A percentile compares a stretch with the other conserved stretches of the same genome.
These are phyloP conservation scores for Fusarium foetens DNA, from an alignment of 2,329 filamentous ascomycete species.

Conservation along the genomic window DNA sequence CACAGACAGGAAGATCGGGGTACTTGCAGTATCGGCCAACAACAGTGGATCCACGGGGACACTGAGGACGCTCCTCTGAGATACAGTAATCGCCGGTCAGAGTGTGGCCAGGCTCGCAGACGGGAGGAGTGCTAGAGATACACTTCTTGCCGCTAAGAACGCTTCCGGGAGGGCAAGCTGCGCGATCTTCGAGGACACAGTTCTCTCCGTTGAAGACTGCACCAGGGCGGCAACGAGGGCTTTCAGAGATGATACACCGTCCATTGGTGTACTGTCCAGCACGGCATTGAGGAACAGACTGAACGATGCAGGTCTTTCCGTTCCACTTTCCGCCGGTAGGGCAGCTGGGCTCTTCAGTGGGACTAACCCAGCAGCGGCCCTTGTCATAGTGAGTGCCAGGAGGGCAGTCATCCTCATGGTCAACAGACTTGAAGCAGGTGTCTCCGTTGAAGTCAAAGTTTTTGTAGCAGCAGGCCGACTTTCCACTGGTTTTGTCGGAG, in stretches of 20 bases:
- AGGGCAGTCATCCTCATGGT: background rate
- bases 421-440: background rate
- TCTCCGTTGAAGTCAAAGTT: background rate
- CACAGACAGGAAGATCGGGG: slow-evolving; percentile 1
- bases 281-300: background rate
- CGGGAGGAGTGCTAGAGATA: background rate
- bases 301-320: background rate
- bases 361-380: background rate
- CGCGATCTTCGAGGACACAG: background rate
- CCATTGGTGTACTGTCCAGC: background rate
- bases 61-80: background rate
- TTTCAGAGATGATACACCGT: background rate
- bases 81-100: slow-evolving; percentile 1
- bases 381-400: background rate
- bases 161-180: background rate
- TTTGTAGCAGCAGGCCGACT: slow-evolving; percentile 1
- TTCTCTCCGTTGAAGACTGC: slow-evolving; percentile 1
- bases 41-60: background rate
- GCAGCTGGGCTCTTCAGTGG: background rate
- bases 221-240: background rate
- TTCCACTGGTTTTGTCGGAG: background rate
- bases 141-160: slow-evolving; percentile 9
- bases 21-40: slow-evolving; percentile 16
- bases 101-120: background rate
- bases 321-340: background rate